Conservation (phyloP, 140 eudicot species). For the Senecio squalidus region DNA sequence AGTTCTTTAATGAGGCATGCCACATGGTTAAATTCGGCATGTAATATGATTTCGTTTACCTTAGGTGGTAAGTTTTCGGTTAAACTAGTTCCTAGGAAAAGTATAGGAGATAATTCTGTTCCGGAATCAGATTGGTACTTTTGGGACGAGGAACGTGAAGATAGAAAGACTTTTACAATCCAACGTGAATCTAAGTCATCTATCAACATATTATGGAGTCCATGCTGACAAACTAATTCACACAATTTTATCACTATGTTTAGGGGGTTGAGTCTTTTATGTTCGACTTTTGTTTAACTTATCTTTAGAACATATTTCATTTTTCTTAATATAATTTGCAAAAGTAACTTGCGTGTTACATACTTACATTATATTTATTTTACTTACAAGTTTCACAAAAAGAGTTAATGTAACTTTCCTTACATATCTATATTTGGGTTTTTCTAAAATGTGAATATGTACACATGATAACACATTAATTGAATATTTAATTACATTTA, state of each 20-base stretch:
- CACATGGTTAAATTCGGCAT: conserved; percentile 1
- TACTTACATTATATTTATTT: no score
- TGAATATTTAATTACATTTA: no score
- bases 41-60: background rate
- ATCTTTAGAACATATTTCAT: no score
- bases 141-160: background rate
- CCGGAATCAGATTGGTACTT: background rate
- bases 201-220: background rate
- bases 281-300: no score
- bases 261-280: no score
- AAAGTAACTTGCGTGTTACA: no score
- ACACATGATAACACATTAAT: no score
- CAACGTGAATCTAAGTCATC: background rate
- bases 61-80: background rate
- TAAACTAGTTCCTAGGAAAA: background rate
- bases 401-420: no score
- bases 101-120: background rate
- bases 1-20: background rate
- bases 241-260: background rate
- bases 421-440: no score
- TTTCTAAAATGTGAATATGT: no score
- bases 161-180: background rate
- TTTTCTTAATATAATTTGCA: no score
- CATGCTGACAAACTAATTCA: background rate
- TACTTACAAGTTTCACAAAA: no score